Conservation (phyloP, 371 early-diverging fungal species). For the Furculomyces boomerangus region DNA sequence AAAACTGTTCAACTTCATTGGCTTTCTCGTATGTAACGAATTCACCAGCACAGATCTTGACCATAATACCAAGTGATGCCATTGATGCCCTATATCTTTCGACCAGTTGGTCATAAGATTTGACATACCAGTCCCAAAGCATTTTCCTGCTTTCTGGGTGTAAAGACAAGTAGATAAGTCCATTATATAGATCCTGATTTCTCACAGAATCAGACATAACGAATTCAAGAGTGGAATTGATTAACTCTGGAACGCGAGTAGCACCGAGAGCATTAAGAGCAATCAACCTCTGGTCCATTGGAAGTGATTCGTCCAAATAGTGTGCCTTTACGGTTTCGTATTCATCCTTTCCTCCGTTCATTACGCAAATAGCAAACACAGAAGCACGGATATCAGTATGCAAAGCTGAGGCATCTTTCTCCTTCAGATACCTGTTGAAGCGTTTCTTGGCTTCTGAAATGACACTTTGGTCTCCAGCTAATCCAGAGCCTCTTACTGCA, state of each 20-base stretch:
- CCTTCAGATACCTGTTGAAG: conserved; percentile 25
- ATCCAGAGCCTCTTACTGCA: conserved; percentile 28
- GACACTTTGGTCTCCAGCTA: conserved; percentile 27
- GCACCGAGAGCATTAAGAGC: conserved; percentile 64
- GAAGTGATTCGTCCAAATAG: conserved; percentile 39
- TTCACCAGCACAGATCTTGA: conserved; percentile 45
- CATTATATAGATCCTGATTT: conserved; percentile 57
- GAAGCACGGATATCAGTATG: conserved; percentile 71
- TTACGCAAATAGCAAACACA: conserved; percentile 54
- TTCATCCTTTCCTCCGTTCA: conserved; percentile 46
- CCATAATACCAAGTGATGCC: conserved; percentile 51
- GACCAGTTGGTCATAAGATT: conserved; percentile 45
- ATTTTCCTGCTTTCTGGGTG: conserved; percentile 30
- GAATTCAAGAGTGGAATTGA: conserved; percentile 32
- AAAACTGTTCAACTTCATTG: conserved; percentile 48
- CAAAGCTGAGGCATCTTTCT: conserved; percentile 37
- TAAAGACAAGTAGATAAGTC: not conserved
- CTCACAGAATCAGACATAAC: conserved; percentile 50
- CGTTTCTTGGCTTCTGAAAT: conserved; percentile 36
- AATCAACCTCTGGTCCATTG: conserved; percentile 52
- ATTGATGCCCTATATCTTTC: conserved; percentile 50
- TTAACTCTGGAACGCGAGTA: conserved; percentile 33
- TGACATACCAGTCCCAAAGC: conserved; percentile 61
- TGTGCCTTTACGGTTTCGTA: conserved; percentile 56
- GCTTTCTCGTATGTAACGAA: conserved; percentile 44